phyloP scores from a whole-genome alignment of 345 rosid species.

The Heritiera littoralis region DNA sequence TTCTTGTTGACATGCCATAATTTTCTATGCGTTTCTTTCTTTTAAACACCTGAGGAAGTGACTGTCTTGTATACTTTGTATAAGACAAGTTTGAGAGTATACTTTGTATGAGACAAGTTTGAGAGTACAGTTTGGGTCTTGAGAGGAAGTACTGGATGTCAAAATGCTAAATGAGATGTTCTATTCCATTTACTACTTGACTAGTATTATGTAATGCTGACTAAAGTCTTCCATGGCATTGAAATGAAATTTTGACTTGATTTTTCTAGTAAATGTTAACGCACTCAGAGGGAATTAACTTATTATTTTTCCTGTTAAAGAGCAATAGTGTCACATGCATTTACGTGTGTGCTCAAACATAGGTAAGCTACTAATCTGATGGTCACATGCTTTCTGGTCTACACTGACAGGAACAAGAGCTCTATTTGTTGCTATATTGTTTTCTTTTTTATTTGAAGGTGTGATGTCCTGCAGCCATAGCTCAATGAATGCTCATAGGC shows the following conservation, averaged over 20 bases:
- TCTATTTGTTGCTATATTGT: background rate
- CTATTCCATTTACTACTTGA: background rate
- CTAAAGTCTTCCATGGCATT: background rate
- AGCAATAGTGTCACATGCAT: background rate
- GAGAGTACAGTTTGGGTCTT: background rate
- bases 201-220: background rate
- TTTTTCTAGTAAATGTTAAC: background rate
- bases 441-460: background rate
- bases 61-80: background rate
- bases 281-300: background rate
- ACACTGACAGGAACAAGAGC: background rate
- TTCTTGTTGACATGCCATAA: background rate
- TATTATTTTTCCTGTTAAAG: background rate
- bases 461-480: background rate
- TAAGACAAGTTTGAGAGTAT: background rate
- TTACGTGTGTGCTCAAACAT: background rate
- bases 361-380: background rate
- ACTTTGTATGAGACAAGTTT: background rate
- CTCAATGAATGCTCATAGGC: background rate
- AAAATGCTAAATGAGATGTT: constrained; percentile 11
- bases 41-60: background rate
- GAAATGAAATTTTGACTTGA: background rate
- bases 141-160: background rate
- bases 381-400: background rate
- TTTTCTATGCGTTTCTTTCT: background rate